Percentiles rank a stretch among this genome's conserved stretches.
Conservation (phyloP, 2,329 filamentous ascomycete genomes). For the Colletotrichum plurivorum region DNA sequence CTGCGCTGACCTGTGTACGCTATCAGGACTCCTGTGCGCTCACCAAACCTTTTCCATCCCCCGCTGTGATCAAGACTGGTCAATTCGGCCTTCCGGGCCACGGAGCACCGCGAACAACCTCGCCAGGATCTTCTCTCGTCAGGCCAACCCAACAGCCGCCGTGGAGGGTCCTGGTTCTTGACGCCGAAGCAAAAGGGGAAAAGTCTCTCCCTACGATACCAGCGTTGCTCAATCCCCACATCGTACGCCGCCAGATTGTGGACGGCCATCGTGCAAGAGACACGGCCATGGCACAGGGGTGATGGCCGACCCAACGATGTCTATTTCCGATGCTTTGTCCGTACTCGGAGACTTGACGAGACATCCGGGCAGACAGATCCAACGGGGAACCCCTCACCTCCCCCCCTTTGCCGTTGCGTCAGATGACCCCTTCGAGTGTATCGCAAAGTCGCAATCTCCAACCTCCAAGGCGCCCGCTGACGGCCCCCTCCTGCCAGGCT, state of each 20-base stretch:
- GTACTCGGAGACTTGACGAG: background rate
- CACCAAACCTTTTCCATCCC: background rate
- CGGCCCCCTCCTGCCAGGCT: background rate
- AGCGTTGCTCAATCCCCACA: background rate
- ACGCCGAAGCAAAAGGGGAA: background rate
- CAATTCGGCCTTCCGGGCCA: background rate
- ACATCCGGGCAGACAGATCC: background rate
- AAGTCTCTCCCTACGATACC: background rate
- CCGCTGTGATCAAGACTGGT: background rate
- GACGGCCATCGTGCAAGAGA: conserved; percentile 22
- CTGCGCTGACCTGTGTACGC: background rate
- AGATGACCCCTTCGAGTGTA: conserved; percentile 34
- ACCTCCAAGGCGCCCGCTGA: conserved; percentile 19
- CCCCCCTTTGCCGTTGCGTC: conserved; percentile 11
- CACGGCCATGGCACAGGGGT: background rate
- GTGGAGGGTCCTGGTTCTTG: background rate
- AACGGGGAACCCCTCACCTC: conserved; percentile 5
- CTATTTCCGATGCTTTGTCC: conserved; percentile 8
- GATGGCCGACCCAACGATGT: background rate
- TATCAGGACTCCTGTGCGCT: background rate
- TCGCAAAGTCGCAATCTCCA: conserved; percentile 23
- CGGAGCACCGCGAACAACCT: background rate
- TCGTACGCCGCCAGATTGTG: background rate
- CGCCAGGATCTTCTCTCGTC: background rate
- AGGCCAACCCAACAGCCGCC: conserved; percentile 12